Percentiles rank a stretch among this genome's conserved stretches.
These are phyloP conservation scores for Phalaenopsis aphrodite DNA, from an alignment of 106 monocot species.

Conservation along the genomic window DNA sequence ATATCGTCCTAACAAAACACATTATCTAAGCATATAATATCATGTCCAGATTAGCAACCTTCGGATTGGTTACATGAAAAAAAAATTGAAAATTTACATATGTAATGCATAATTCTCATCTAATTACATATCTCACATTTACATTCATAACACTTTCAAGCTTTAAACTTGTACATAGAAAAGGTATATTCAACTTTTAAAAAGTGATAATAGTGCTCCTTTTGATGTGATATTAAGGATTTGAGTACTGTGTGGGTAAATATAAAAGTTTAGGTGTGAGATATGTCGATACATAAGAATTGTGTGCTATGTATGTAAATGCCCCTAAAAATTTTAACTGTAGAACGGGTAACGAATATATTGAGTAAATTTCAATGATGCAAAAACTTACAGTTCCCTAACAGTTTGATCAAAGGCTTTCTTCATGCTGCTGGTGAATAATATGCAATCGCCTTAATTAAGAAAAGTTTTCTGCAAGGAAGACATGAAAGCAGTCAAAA, in stretches of 20 bases:
- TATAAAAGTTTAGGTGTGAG: no score
- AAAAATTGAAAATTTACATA: background rate
- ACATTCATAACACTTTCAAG: no score
- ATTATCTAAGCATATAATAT: background rate
- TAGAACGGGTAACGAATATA: background rate
- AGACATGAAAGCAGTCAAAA: background rate
- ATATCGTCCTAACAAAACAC: background rate
- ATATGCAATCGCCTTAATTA: constrained; percentile 1
- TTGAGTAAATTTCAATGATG: background rate
- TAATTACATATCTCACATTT: no score
- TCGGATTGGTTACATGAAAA: background rate
- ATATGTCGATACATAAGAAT: no score
- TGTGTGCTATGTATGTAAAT: no score
- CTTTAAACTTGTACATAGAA: no score
- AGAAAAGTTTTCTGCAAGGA: background rate
- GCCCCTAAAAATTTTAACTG: background rate
- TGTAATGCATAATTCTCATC: no score
- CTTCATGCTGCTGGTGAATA: constrained; percentile 49
- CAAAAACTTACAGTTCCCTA: constrained; percentile 69
- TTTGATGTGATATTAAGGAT: no score
- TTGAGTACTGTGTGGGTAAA: no score
- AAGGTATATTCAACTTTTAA: no score
- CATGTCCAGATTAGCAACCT: background rate
- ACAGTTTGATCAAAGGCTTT: constrained; percentile 98
- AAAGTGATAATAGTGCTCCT: no score